Conservation (phyloP, 139 green algal species). For the Chlamydomonas sp. region DNA sequence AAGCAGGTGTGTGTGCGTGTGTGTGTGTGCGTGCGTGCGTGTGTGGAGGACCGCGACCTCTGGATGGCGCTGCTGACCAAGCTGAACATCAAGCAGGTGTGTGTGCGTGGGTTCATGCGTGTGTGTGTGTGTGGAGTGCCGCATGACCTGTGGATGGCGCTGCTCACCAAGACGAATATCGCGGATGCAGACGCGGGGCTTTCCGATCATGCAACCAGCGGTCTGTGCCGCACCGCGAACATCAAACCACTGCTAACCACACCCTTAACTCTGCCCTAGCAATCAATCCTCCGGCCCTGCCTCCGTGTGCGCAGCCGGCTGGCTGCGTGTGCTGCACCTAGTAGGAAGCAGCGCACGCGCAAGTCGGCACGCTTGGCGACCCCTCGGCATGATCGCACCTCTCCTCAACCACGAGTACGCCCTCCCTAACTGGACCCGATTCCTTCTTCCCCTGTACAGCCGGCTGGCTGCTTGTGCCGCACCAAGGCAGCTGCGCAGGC, state of each 20-base stretch:
- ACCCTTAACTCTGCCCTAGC: too few species aligned
- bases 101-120: too few species aligned
- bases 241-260: too few species aligned
- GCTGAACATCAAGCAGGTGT: slow-evolving; percentile 81
- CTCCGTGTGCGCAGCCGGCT: slow-evolving; percentile 72
- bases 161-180: slow-evolving; percentile 82
- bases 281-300: too few species aligned
- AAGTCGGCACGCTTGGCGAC: slow-evolving; percentile 80
- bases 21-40: too few species aligned
- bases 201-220: too few species aligned
- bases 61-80: slow-evolving; percentile 73
- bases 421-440: too few species aligned
- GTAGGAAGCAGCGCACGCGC: slow-evolving; percentile 66
- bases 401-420: neutral
- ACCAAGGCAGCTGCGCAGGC: slow-evolving; percentile 67
- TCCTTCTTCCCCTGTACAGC: too few species aligned
- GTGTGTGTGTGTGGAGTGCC: too few species aligned
- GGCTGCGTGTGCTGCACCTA: slow-evolving; percentile 41
- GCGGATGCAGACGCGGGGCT: too few species aligned
- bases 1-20: slow-evolving; percentile 19
- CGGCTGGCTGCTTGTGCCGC: slow-evolving; percentile 34
- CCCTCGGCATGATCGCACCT: slow-evolving; percentile 79
- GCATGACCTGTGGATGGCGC: slow-evolving; percentile 74
- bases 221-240: too few species aligned
- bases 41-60: slow-evolving; percentile 92